Evolutionary conservation across 495 filamentous ascomycete genomes (phyloP), one percentile per base, ranked within the genome.

Genomic region (Podospora pseudoanserina): DNA sequence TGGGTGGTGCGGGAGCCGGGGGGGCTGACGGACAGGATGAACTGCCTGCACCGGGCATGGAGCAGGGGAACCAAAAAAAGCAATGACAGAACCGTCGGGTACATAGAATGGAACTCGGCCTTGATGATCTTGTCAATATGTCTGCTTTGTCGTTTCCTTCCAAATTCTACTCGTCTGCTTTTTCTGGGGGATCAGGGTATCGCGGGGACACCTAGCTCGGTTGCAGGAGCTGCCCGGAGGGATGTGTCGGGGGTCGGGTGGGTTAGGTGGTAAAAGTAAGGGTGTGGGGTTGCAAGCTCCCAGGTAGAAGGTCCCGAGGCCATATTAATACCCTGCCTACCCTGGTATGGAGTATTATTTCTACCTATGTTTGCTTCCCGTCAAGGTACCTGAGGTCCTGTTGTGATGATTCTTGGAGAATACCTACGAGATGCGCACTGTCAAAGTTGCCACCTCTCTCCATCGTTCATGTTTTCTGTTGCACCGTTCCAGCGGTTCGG

Each of bases 401-500:
- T 23, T 23, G 23, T 23, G 23, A 23, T 23, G 23, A 23, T 23
- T 1, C 1, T 23, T 23, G 23, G 15, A 49, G 13, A 49, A 49
- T 49, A 49, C 34, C 11, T 11, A 39, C 11, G 34, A 39, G 34
- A 39, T 49, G 39, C 39, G 39, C 39, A 49, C 39, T 49, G 39
- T 18, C 39, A 49, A 49, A 49, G 39, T 49, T 49, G 39, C 39
- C 39, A 49, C 39, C 39, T 49, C 39, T 49, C 39, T 49, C 39
- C 39, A 16, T 49, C 39, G 15, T 49, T 49, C 39, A 49, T 2
- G 2, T 13, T 13, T 49, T 49, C 39, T 49, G 39, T 13, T 49
- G 39, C 39, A 49, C 59, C 26, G 68, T 63, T 64, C 68, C 68
- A 57, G 27, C 26, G 49, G 60, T 11, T 30, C 32, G 68, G 68